Base-by-base conservation (phyloP, 805 yeast genomes). In the Torulaspora maleeae region DNA sequence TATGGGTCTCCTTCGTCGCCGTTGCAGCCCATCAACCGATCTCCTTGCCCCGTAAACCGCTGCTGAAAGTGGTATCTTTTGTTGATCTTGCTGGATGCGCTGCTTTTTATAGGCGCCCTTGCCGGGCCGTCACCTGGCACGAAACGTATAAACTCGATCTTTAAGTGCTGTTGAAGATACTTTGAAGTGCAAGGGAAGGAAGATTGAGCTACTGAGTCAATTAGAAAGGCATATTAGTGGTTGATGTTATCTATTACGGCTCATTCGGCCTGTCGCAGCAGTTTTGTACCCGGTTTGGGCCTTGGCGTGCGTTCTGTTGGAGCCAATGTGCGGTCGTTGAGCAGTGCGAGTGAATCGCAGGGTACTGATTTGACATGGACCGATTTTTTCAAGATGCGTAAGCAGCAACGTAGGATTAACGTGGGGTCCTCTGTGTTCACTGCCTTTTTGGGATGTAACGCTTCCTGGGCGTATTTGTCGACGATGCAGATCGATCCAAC, bases 401-500 rank as follows among this genome's bases (percentile, higher is more conserved):
- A 83, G 57, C 79, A 80, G 53, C 86, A 86, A 62, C 81, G 93
- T 53, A 68, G 78, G 39, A 70, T 86, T 51, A 86, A 89, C 59
- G 64, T 79, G 10, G 78, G 73, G 1, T 75, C 90, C 1, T 86
- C 96, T 1, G 71, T 78, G 2, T 61, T 81, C 43, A 80, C 95
- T 3, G 84, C 90, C 0, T 43, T 85, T 8, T 56, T 75, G 6
- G 88, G 95, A 1, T 78, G 86, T 17, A 70, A 74, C 11, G 59
- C 75, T 4, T 82, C 97, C 1, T 86, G 90, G 79, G 78, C 78
- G 1, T 82, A 80, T 61, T 72, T 90, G 41, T 82, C 96, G 24
- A 83, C 85, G 55, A 71, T 85, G 54, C 93, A 87, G 61, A 79
- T 93, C 49, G 97, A 91, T 63, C 85, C 91, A 29, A 88, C 95